These are phyloP conservation scores for Aspergillus olivimuriae DNA, from an alignment of 495 filamentous ascomycete species.

Conservation along the genomic window DNA sequence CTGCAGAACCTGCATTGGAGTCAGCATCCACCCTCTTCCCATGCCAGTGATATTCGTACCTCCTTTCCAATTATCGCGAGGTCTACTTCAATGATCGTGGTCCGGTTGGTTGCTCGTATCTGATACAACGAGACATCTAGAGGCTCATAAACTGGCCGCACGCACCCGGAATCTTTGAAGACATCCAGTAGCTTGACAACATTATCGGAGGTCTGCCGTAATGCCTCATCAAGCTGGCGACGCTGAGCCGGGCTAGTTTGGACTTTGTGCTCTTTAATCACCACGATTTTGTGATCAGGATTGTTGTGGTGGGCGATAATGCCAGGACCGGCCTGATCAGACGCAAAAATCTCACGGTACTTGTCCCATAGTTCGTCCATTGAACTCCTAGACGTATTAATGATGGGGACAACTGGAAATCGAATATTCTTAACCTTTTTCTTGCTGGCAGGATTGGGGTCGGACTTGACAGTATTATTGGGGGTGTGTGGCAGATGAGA, in stretches of 20 bases:
- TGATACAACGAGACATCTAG: conserved; percentile 1
- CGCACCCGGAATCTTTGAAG: neutral
- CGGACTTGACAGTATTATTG: no score
- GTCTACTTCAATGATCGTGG: conserved; percentile 1
- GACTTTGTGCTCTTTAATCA: conserved; percentile 1
- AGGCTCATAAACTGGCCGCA: conserved; percentile 1
- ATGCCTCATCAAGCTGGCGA: neutral
- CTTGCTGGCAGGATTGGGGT: no score
- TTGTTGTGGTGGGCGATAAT: conserved; percentile 1
- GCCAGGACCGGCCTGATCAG: conserved; percentile 2
- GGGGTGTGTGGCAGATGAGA: no score
- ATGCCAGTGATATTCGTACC: neutral
- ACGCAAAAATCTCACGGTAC: conserved; percentile 1
- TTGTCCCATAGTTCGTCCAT: conserved; percentile 1
- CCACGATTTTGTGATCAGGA: neutral
- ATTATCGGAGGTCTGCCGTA: neutral
- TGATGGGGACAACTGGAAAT: neutral
- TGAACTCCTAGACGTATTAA: neutral
- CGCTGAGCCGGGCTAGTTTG: neutral
- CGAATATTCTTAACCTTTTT: neutral
- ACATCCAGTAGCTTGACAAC: neutral
- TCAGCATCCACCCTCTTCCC: neutral
- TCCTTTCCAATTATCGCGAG: conserved; percentile 4
- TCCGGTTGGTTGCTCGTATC: conserved; percentile 3
- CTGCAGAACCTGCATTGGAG: conserved; percentile 2